Percentiles rank a stretch among this genome's conserved stretches.
These are phyloP conservation scores for Epichloe uncinata DNA, from an alignment of 2,329 filamentous ascomycete genomes.

Conservation along the genomic window DNA sequence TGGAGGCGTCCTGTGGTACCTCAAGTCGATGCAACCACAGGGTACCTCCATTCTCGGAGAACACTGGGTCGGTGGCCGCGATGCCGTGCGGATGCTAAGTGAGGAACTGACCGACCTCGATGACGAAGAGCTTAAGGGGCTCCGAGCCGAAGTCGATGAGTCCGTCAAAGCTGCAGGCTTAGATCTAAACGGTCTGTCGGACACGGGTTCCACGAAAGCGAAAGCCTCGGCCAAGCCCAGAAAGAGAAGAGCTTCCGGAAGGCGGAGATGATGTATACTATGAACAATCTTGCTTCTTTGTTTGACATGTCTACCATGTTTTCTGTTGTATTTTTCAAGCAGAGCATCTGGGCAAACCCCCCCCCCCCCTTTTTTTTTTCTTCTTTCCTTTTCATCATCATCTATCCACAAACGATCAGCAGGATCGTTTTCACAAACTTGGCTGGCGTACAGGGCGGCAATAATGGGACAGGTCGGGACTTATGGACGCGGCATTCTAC, in stretches of 20 bases:
- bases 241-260: slow-evolving; percentile 23
- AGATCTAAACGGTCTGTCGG: slow-evolving; percentile 11
- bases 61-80: slow-evolving; percentile 48
- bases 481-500: background rate
- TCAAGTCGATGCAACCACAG: slow-evolving; percentile 62
- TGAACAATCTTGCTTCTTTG: background rate
- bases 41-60: slow-evolving; percentile 73
- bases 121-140: slow-evolving; percentile 71
- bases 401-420: background rate
- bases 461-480: background rate
- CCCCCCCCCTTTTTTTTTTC: too few relatives aligned
- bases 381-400: background rate
- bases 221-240: slow-evolving; percentile 16
- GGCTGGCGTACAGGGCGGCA: background rate
- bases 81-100: slow-evolving; percentile 54
- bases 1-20: slow-evolving; percentile 81
- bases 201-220: slow-evolving; percentile 11
- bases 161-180: slow-evolving; percentile 15
- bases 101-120: slow-evolving; percentile 87
- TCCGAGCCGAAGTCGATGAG: slow-evolving; percentile 42
- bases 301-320: background rate
- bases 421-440: background rate
- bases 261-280: slow-evolving; percentile 16
- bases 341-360: background rate
- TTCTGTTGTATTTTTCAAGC: background rate